Conservation (phyloP, 805 yeast genomes). For the Myxozyma neglecta region DNA sequence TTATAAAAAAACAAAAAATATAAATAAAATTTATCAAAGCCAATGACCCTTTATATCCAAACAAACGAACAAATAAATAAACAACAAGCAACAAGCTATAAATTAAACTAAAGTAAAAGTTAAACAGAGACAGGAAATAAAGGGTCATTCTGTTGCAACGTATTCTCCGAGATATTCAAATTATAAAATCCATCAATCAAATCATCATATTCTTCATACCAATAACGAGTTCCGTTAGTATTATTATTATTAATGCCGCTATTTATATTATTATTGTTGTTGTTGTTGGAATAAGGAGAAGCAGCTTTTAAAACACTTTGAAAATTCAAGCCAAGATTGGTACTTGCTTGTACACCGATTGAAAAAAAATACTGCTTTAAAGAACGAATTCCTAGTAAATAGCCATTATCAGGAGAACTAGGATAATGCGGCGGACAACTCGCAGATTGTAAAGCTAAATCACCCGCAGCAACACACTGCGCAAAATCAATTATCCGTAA, state of each 20-base stretch:
- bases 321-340: neutral
- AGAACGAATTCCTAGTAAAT: conserved; percentile 76
- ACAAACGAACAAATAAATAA: neutral
- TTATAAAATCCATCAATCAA: neutral
- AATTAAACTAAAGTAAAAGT: too few relatives aligned
- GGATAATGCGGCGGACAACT: conserved; percentile 74
- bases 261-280: neutral
- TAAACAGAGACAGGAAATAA: too few relatives aligned
- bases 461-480: conserved; percentile 75
- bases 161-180: neutral
- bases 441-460: conserved; percentile 39
- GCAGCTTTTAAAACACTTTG: neutral
- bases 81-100: too few relatives aligned
- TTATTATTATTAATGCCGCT: neutral
- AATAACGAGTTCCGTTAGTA: neutral
- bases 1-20: too few relatives aligned
- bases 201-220: neutral
- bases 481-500: conserved; percentile 95
- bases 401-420: conserved; percentile 72
- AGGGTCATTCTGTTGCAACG: too few relatives aligned
- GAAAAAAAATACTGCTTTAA: conserved; percentile 63
- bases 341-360: conserved; percentile 51
- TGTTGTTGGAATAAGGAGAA: neutral
- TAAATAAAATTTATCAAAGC: neutral
- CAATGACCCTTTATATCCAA: neutral